Evolutionary conservation across 306 rosid species (phyloP).

Genomic region (Cucurbita moschata): DNA sequence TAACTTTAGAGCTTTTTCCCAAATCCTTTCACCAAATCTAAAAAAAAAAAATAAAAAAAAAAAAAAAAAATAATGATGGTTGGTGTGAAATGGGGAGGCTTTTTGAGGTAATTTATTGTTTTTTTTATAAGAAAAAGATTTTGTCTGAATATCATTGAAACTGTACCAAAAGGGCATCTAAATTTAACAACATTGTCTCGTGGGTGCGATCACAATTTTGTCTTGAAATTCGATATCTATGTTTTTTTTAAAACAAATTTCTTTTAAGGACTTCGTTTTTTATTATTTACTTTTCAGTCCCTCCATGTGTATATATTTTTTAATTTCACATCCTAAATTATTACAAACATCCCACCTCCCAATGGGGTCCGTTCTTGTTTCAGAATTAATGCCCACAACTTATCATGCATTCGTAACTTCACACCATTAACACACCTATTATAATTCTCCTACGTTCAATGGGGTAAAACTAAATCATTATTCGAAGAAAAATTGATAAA

Average conservation of each 20-base stretch:
- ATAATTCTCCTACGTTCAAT: too few relatives aligned
- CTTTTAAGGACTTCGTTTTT: background rate
- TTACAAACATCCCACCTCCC: background rate
- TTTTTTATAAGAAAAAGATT: background rate
- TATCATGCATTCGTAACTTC: background rate
- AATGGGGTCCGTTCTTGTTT: background rate
- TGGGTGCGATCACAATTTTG: background rate
- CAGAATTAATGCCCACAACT: background rate
- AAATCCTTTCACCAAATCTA: background rate
- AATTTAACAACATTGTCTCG: background rate
- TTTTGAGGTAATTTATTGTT: background rate
- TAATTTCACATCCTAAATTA: background rate
- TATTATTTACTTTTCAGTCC: too few relatives aligned
- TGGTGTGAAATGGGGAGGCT: background rate
- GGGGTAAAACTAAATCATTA: too few relatives aligned
- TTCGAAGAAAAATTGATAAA: too few relatives aligned
- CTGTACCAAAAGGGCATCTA: background rate
- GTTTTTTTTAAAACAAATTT: background rate
- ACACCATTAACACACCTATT: background rate
- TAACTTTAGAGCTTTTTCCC: background rate
- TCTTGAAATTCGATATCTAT: background rate
- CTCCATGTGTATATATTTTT: background rate
- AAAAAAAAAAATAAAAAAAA: too few relatives aligned
- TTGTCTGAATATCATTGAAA: conserved; percentile 1
- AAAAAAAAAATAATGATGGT: too few relatives aligned